Percentiles rank a stretch among this genome's conserved stretches.
Conservation (phyloP, 2,329 filamentous ascomycete species). For the Beauveria sp. region DNA sequence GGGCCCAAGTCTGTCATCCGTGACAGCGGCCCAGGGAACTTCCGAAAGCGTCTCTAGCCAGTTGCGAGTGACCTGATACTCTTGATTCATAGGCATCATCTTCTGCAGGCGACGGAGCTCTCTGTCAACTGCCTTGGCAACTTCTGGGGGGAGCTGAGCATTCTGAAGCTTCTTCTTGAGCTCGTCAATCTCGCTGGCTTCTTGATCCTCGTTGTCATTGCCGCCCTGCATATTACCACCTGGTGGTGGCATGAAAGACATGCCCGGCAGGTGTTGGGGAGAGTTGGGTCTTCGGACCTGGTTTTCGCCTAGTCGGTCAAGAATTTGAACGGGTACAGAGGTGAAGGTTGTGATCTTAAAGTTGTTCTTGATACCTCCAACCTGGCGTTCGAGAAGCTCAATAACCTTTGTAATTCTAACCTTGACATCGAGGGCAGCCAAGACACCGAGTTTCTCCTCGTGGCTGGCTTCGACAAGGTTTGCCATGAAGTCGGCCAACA, state of each 20-base stretch:
- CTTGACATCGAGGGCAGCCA: slow-evolving; percentile 73
- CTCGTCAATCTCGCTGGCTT: slow-evolving; percentile 84
- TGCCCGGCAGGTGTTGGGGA: slow-evolving; percentile 31
- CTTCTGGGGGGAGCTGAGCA: slow-evolving; percentile 74
- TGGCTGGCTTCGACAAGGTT: slow-evolving; percentile 82
- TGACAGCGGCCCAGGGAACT: slow-evolving; percentile 82
- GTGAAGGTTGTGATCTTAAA: slow-evolving; percentile 77
- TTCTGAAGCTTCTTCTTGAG: slow-evolving; percentile 79
- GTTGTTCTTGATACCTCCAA: slow-evolving; percentile 76
- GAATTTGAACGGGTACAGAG: slow-evolving; percentile 54
- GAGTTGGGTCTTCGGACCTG: slow-evolving; percentile 26
- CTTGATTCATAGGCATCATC: slow-evolving; percentile 93
- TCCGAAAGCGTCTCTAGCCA: slow-evolving; percentile 92
- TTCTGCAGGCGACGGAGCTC: slow-evolving; percentile 84
- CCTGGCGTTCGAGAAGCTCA: slow-evolving; percentile 74
- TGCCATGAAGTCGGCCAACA: slow-evolving; percentile 92
- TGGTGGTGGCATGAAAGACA: slow-evolving; percentile 26
- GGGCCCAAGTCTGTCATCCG: slow-evolving; percentile 76
- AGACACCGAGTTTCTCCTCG: slow-evolving; percentile 82
- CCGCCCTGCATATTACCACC: slow-evolving; percentile 31
- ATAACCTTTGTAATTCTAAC: slow-evolving; percentile 74
- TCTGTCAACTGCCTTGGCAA: slow-evolving; percentile 80
- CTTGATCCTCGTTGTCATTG: slow-evolving; percentile 62
- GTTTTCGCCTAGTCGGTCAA: slow-evolving; percentile 42
- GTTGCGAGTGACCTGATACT: slow-evolving; percentile 87